These are phyloP conservation scores for Monilinia aucupariae DNA, from an alignment of 2,329 filamentous ascomycete genomes.

Conservation along the genomic window DNA sequence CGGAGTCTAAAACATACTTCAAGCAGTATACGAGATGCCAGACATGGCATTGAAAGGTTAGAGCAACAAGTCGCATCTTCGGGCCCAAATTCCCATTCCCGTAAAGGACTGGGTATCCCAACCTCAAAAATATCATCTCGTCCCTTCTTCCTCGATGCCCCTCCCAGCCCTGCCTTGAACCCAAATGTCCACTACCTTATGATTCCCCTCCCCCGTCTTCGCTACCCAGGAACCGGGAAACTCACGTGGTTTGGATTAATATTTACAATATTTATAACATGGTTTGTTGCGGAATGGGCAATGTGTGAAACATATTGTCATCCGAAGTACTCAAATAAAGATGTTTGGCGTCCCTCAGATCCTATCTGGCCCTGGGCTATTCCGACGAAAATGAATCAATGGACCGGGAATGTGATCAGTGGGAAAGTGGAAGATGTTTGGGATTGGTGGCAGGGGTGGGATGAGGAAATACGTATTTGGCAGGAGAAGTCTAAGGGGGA, in stretches of 20 bases:
- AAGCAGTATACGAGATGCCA: conserved; percentile 48
- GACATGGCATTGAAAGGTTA: conserved; percentile 53
- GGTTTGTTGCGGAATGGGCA: conserved; percentile 49
- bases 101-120: conserved; percentile 1
- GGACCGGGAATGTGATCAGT: conserved; percentile 37
- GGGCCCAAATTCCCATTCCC: conserved; percentile 27
- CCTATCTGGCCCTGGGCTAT: conserved; percentile 56
- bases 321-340: conserved; percentile 43
- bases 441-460: conserved; percentile 9
- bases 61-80: conserved; percentile 44
- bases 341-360: conserved; percentile 50
- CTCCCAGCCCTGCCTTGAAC: not conserved
- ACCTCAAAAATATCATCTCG: not conserved
- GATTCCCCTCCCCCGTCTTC: conserved; percentile 26
- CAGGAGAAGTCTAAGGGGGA: not conserved
- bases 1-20: conserved; percentile 48
- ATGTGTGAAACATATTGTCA: conserved; percentile 52
- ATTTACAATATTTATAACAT: conserved; percentile 42
- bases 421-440: not conserved
- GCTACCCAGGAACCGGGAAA: conserved; percentile 21
- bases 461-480: conserved; percentile 2
- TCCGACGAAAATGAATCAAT: conserved; percentile 58
- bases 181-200: conserved; percentile 21
- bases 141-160: conserved; percentile 1
- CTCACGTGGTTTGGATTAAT: conserved; percentile 31